Evolutionary conservation across 2,329 filamentous ascomycete species (phyloP), one percentile per base, ranked within the genome.

Genomic region (Blastomyces silverae): DNA sequence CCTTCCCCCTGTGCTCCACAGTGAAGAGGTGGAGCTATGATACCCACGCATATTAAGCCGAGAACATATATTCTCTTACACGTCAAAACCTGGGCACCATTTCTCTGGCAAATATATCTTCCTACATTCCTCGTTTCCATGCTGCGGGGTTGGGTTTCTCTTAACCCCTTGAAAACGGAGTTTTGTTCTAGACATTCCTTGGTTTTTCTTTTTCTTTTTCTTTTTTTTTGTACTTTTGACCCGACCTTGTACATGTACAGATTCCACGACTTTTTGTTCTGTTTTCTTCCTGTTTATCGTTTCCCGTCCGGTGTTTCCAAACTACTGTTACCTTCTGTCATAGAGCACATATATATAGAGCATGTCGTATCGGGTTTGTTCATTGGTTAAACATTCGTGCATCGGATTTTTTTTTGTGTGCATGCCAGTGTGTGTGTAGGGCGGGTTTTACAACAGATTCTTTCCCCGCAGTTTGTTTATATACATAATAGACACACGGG

Each of bases 331-430:
- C 11, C 2, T 2, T 58, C 34, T 22, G 10, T 15, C 28, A 57
- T 57, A 57, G 22, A 59, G 13, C 37, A 59, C 56, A 28, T 46
- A 46, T 46, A 44, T 20, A 46, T 59, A 44, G 56, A 59, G 22
- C 37, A 8, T 10, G 56, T 17, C 22, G 28, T 59, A 28, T 15
- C 20, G 5, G n/a, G 20, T 44, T 59, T 44, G 11, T 42, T 59
- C 50, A 53, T 31, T 28, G 50, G 50, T 31, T 17, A 25, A 53
- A 20, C 25, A 53, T 31, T 53, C 50, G 13, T 53, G 13, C 25
- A 15, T 53, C 3, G 5, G 22, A 13, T 2, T 13, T 39, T 39
- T 15, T 53, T 22, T 44, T 46, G 11, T 39, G 4, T 20, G 25
- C 22, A 53, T 15, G 5, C 25, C 25, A 25, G 25, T 10, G 25